These are phyloP conservation scores for Trypanosoma platydactyli DNA, from an alignment of 208 protist genomes.

Conservation along the genomic window DNA sequence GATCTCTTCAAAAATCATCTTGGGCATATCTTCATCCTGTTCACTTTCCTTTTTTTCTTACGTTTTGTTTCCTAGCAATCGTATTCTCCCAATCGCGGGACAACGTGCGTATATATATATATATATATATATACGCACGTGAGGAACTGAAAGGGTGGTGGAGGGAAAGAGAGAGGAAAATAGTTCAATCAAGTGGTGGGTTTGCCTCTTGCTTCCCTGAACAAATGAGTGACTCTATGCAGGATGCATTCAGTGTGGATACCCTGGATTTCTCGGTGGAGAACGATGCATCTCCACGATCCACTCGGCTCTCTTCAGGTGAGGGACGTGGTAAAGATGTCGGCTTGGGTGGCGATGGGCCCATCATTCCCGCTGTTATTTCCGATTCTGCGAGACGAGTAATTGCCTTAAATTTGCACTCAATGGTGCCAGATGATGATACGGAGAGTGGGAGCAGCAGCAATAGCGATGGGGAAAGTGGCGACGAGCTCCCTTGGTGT, in stretches of 20 bases:
- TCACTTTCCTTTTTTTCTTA: no score
- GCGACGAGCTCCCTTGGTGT: not conserved
- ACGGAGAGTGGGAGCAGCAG: conserved; percentile 15
- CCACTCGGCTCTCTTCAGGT: not conserved
- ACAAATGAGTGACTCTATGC: not conserved
- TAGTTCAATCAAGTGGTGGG: not conserved
- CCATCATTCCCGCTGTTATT: not conserved
- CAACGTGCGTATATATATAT: conserved; percentile 1
- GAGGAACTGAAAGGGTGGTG: not conserved
- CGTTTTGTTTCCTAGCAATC: no score
- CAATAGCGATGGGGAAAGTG: not conserved
- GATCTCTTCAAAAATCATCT: no score
- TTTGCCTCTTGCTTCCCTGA: not conserved
- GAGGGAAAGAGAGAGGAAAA: not conserved
- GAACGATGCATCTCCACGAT: not conserved
- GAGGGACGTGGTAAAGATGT: not conserved
- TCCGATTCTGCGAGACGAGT: not conserved
- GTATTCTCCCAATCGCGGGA: no score
- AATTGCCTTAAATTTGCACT: not conserved
- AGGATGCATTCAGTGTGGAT: not conserved
- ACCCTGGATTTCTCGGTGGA: not conserved
- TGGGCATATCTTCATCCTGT: no score
- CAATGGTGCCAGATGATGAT: conserved; percentile 12
- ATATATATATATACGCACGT: conserved; percentile 11
- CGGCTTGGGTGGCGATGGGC: conserved; percentile 1